Evolutionary conservation across 2,329 filamentous ascomycete genomes (phyloP), one percentile per base, ranked within the genome.

Genomic region (Sporothrix inflata): DNA sequence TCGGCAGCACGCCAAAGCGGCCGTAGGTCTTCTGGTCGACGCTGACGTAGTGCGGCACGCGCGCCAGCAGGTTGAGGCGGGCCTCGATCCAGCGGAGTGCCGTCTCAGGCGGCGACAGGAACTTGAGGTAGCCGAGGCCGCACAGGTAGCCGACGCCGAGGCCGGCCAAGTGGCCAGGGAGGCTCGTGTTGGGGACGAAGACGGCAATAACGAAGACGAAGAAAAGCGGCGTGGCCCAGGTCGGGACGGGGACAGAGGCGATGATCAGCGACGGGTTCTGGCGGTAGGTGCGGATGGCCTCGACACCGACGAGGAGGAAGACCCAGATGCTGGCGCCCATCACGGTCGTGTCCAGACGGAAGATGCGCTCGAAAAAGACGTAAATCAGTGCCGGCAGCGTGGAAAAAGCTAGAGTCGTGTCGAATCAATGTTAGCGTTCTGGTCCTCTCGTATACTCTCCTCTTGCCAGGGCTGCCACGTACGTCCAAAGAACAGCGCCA

Each of bases 21-120:
- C 95, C 95, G 78, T 95, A 97, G 6, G 93, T 97, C 86, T 97
- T 98, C 82, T 97, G 94, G 78, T 98, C 95, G 19, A 98, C 91
- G 72, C 93, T 97, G 65, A 98, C 92, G 78, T 97, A 98, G 82
- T 97, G 93, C 60, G 95, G 95, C 34, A 98, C 83, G 73, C 94
- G 87, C 24, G 90, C 92, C 27, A 97, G 85, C 11, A 98, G 85
- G 78, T 97, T 96, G 73, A 98, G 83, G 79, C 95, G 97, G 21
- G 88, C 89, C 82, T 99, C 96, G 71, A 98, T 87, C 90, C 92
- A 98, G 75, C 94, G 88, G 71, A 98, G 85, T 38, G 92, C 88
- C 87, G 92, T 92, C 82, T 98, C 96, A 1, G 94, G 94, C 27
- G 96, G 96, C 19, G 94, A 92, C 53, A 98, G 86, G 78, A 97